Evolutionary conservation across 768 basidiomycete genomes (phyloP).

Genomic region (Suillus lakei): DNA sequence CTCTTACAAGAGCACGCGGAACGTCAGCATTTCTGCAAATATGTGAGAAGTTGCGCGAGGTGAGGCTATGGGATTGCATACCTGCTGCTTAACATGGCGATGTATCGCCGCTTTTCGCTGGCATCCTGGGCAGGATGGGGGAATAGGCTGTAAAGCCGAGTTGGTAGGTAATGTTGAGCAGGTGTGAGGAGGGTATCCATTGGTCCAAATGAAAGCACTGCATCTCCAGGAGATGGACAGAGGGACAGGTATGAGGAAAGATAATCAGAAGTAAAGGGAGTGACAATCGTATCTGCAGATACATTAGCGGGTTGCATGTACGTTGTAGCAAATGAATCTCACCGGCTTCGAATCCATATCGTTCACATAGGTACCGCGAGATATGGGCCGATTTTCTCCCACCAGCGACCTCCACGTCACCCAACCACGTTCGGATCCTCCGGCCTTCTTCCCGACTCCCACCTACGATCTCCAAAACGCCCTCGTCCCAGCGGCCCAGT

Average conservation of each 20-base stretch:
- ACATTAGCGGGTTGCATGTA: not conserved
- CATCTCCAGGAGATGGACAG: constrained; percentile 72
- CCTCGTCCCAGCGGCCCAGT: constrained; percentile 79
- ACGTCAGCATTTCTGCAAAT: constrained; percentile 76
- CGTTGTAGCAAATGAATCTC: constrained; percentile 14
- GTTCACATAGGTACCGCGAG: constrained; percentile 76
- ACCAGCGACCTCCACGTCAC: constrained; percentile 76
- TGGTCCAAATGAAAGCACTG: constrained; percentile 79
- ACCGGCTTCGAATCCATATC: constrained; percentile 84
- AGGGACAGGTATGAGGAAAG: constrained; percentile 80
- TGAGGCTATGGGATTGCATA: constrained; percentile 24
- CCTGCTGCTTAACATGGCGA: constrained; percentile 75
- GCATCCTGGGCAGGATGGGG: constrained; percentile 85
- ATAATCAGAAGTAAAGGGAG: constrained; percentile 78
- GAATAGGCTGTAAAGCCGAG: constrained; percentile 72
- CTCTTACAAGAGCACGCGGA: constrained; percentile 81
- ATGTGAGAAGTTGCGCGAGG: constrained; percentile 3
- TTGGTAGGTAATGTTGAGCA: constrained; percentile 75
- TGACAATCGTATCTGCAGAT: constrained; percentile 65
- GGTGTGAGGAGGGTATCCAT: constrained; percentile 81
- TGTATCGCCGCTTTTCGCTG: constrained; percentile 73
- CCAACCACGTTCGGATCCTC: constrained; percentile 77
- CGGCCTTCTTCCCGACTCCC: constrained; percentile 76
- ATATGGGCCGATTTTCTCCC: constrained; percentile 68
- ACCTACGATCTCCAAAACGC: constrained; percentile 75